Evolutionary conservation across 345 rosid genomes (phyloP).

Genomic region (Aquilaria malaccensis): DNA sequence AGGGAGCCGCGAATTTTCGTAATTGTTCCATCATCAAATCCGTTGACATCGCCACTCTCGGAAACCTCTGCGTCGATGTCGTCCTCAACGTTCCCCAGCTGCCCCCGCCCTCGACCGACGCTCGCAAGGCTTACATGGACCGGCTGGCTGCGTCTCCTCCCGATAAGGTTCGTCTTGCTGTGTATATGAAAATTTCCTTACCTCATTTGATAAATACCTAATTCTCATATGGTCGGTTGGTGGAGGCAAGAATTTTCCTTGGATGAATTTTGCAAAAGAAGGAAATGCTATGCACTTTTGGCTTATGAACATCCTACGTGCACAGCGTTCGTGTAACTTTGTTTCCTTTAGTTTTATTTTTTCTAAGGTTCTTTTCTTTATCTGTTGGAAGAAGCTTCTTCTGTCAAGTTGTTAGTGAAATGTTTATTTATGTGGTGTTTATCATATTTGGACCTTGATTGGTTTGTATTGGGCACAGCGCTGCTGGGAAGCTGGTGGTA

Average conservation of each 20-base stretch:
- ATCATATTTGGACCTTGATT: slow-evolving; percentile 9
- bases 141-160: slow-evolving; percentile 69
- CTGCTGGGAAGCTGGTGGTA: slow-evolving; percentile 98
- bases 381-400: not conserved
- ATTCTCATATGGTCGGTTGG: not conserved
- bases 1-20: not conserved
- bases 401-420: not conserved
- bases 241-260: not conserved
- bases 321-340: not conserved
- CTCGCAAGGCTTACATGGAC: slow-evolving; percentile 66
- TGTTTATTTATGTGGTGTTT: not conserved
- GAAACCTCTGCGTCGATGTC: slow-evolving; percentile 93
- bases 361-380: not conserved
- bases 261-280: not conserved
- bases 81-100: slow-evolving; percentile 73
- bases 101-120: slow-evolving; percentile 56
- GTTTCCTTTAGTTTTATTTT: not conserved
- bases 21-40: slow-evolving; percentile 26
- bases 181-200: not conserved
- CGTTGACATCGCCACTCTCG: slow-evolving; percentile 76
- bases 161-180: slow-evolving; percentile 48
- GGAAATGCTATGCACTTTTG: not conserved
- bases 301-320: not conserved
- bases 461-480: slow-evolving; percentile 28
- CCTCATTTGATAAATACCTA: not conserved